Base-by-base conservation (phyloP, 345 rosid species). In the Corymbia maculata region DNA sequence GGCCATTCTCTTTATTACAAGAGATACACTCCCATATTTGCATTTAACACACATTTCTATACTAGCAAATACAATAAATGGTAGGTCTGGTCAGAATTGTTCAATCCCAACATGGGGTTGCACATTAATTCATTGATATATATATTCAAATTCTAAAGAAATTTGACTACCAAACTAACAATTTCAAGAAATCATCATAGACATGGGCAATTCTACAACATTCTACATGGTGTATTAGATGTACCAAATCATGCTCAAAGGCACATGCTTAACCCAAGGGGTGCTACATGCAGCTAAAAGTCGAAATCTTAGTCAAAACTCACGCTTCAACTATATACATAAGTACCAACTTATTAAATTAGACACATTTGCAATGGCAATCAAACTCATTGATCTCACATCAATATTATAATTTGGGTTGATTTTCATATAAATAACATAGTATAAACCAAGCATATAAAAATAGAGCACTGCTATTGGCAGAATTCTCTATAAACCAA, bases 281-380 rank as follows among this genome's bases (percentile, higher is more conserved):
- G 24, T 16, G 0, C 6, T 68, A 19, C n/a, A 32, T 32, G 79
- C 79, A 68, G 42, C 24, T 32, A 1, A 32, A 68, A 32, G 6
- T 8, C 45, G 32, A 7, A 68, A 8, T 68, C 79, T 68, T 32
- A 32, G 79, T 68, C 36, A 68, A 36, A 70, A 68, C 45, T 68
- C 79, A 8, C 24, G 1, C 13, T 68, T 68, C 13, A 0, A 68
- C 6, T 68, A 8, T 68, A 68, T 68, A 32, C 10, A 8, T 16
- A 68, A 32, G 80, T 36, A 70, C 80, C 3, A 0, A 66, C 45
- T 68, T 32, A 68, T 68, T 8, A 21, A 68, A 32, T 68, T 32
- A 32, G 6, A 68, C 1, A 0, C 24, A 4, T 68, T 68, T 36
- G 19, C 44, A 7, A n/a, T 2, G n/a, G 9, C 9, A 9, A 68